Evolutionary conservation across 768 basidiomycete genomes (phyloP), one percentile per base, ranked within the genome.

Genomic region (Lentinula raphanica): DNA sequence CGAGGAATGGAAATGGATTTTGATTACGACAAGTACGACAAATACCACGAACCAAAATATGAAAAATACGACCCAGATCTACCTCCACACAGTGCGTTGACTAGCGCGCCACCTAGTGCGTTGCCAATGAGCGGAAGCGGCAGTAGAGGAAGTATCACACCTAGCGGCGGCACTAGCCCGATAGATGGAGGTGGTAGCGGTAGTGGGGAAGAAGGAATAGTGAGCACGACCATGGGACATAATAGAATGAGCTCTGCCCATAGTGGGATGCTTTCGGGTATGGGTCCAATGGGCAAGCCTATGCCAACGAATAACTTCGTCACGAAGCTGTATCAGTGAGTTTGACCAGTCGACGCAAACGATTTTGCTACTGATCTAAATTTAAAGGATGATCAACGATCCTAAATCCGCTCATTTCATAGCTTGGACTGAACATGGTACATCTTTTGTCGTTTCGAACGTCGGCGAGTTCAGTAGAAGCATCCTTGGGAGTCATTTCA

Each of bases 401-500:
- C 70, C 88, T 7, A 89, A 90, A 67, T 87, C 87, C 1, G 79
- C 87, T 5, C 84, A 85, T 63, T 91, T 90, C 68, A 92, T 93
- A 64, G 74, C 83, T 1, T 94, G 90, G 90, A 91, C 90, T 1
- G 87, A 90, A 29, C 79, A 84, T 12, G 90, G 91, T 25, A 85
- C 90, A 49, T 89, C 88, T 48, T 92, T 94, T 64, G 88, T 92
- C 46, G 91, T 94, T 35, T 88, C 86, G 42, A 92, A 91, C 60
- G 88, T 90, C 49, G 87, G 88, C 69, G 89, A 92, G 68, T 93
- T 94, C 69, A 91, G 89, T 63, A 77, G 89, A 60, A 89, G 83
- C 66, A 92, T 92, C 63, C 77, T 94, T 29, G 90, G 90, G 3
- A 84, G 86, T 2, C 91, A 94, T 68, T 94, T 93, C 73, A 93